Percentiles rank a stretch among this genome's conserved stretches.
Conservation (phyloP, 306 rosid species). For the Medicago lupulina region DNA sequence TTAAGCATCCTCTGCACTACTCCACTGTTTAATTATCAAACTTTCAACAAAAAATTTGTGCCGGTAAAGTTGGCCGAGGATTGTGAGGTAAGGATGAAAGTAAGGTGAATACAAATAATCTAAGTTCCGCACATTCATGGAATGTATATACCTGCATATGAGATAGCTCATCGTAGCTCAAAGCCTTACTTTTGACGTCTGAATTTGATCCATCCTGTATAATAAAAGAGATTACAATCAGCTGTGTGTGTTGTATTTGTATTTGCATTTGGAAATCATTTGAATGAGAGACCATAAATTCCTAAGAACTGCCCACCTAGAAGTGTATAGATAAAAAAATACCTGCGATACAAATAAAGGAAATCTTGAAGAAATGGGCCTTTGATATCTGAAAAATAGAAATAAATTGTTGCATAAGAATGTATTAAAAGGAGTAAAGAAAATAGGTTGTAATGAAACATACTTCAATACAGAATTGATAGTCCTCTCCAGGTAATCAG, state of each 20-base stretch:
- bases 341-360: slow-evolving; percentile 98
- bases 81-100: background rate
- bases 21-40: too few species aligned
- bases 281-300: slow-evolving; percentile 36
- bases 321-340: slow-evolving; percentile 39
- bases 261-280: background rate
- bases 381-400: slow-evolving; percentile 71
- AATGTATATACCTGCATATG: slow-evolving; percentile 80
- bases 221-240: slow-evolving; percentile 32
- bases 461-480: slow-evolving; percentile 80
- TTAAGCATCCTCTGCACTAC: too few species aligned
- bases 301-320: slow-evolving; percentile 31
- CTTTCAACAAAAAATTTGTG: too few species aligned
- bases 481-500: slow-evolving; percentile 93
- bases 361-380: slow-evolving; percentile 71
- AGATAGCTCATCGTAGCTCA: slow-evolving; percentile 78
- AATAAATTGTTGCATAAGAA: slow-evolving; percentile 36
- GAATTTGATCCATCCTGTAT: slow-evolving; percentile 83
- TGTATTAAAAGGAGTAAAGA: slow-evolving; percentile 23
- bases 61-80: too few species aligned
- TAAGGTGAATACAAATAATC: slow-evolving; percentile 17
- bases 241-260: slow-evolving; percentile 32
- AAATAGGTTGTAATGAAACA: slow-evolving; percentile 38
- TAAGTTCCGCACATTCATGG: slow-evolving; percentile 26
- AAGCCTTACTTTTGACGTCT: slow-evolving; percentile 73